phyloP scores from a whole-genome alignment of 345 rosid species.

The Punica granatum region DNA sequence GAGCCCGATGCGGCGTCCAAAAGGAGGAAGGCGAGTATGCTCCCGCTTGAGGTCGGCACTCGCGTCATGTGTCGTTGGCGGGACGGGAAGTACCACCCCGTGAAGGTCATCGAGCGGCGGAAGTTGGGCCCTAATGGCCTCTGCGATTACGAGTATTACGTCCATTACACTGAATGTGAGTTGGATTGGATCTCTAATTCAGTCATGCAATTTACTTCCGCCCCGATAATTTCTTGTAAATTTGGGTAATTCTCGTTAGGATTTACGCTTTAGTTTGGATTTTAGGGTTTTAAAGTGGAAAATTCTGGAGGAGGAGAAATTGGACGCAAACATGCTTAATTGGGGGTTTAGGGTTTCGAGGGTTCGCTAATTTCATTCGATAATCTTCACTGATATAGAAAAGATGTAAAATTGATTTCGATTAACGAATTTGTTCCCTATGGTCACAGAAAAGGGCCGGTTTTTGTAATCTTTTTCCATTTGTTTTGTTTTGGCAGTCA shows the following conservation, averaged over 20 bases:
- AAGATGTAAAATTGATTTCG: neutral
- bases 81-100: slow-evolving; percentile 89
- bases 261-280: neutral
- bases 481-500: slow-evolving; percentile 39
- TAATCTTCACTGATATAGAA: neutral
- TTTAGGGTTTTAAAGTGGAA: neutral
- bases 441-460: too few relatives aligned
- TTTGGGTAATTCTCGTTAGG: neutral
- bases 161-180: slow-evolving; percentile 97
- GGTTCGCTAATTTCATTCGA: too few relatives aligned
- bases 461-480: too few relatives aligned
- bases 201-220: neutral
- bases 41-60: slow-evolving; percentile 92
- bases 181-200: neutral
- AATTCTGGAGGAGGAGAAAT: too few relatives aligned
- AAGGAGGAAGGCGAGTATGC: slow-evolving; percentile 54
- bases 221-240: slow-evolving; percentile 1
- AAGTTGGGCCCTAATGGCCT: slow-evolving; percentile 37
- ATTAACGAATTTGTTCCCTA: too few relatives aligned
- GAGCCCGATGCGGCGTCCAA: slow-evolving; percentile 43
- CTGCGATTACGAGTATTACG: slow-evolving; percentile 89
- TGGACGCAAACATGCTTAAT: neutral
- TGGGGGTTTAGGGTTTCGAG: neutral
- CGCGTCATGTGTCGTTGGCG: slow-evolving; percentile 98
- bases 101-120: slow-evolving; percentile 94